Conservation (phyloP, 1,284 basidiomycete genomes). For the Somion occarium region DNA sequence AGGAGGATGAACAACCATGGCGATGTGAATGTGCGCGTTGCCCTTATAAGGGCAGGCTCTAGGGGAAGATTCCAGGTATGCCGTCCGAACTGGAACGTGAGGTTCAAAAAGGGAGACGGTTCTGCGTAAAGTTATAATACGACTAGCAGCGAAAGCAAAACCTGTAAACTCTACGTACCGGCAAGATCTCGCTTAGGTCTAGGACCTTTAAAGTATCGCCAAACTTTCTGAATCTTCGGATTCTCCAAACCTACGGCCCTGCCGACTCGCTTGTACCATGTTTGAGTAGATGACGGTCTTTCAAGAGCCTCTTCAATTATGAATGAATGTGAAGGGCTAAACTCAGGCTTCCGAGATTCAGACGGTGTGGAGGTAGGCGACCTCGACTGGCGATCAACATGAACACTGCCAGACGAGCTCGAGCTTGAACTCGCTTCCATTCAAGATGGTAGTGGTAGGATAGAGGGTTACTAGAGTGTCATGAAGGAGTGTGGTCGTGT, state of each 20-base stretch:
- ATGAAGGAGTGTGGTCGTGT: too few species aligned
- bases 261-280: slow-evolving; percentile 16
- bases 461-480: too few species aligned
- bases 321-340: slow-evolving; percentile 15
- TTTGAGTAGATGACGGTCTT: neutral
- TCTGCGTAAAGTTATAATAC: slow-evolving; percentile 30
- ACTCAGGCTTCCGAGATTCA: slow-evolving; percentile 15
- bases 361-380: neutral
- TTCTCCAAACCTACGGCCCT: slow-evolving; percentile 18
- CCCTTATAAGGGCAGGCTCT: slow-evolving; percentile 46
- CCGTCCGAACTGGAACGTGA: slow-evolving; percentile 36
- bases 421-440: slow-evolving; percentile 25
- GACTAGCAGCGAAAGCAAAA: slow-evolving; percentile 4
- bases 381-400: neutral
- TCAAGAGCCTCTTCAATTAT: slow-evolving; percentile 16
- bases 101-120: slow-evolving; percentile 49
- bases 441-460: too few species aligned
- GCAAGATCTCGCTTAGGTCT: slow-evolving; percentile 53
- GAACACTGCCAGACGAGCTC: slow-evolving; percentile 20
- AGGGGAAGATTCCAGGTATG: slow-evolving; percentile 39
- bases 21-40: slow-evolving; percentile 46
- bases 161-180: slow-evolving; percentile 35
- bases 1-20: slow-evolving; percentile 54
- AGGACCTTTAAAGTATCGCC: slow-evolving; percentile 52
- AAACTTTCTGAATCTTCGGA: slow-evolving; percentile 20